Evolutionary conservation across 31 red algal genomes (phyloP), one percentile per base, ranked within the genome.

Genomic region (Bonnemaisonia californica): DNA sequence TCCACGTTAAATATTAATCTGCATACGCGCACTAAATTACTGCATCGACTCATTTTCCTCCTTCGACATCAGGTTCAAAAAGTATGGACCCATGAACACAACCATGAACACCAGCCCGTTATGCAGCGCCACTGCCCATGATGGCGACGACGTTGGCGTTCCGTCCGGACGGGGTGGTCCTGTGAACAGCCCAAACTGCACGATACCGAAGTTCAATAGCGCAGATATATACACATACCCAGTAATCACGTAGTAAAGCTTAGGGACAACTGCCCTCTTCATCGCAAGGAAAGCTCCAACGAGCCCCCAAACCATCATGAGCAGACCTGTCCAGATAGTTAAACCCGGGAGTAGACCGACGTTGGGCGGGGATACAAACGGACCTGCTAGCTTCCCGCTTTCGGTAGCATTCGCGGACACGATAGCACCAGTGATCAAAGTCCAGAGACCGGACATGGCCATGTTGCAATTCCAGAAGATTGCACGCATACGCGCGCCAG

Each of bases 391-490:
- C 19, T 32, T 35, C 29, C 31, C 31, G 0, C 40, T 39, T 1
- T 37, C 57, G 23, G n/a, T n/a, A n/a, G 21, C 24, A 1, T 58
- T 59, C 1, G 58, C 33, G 32, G 36, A 39, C 5, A 79, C 18
- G 30, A 79, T 21, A 18, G 39, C 57, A 2, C 76, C 76, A 4
- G 76, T 64, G 26, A 79, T 45, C 34, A 64, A 11, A n/a, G 76
- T 79, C 36, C 58, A 79, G 1, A 79, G 76, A 3, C 76, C 76
- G 21, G 58, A 51, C 3, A 79, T 26, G 16, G 24, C 76, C 56
- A 79, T 28, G 57, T 79, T 79, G 32, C 40, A 51, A 41, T 79
- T 79, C 76, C 76, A 79, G 62, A 79, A 79, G 4, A 79, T 33
- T 4, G 58, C 76, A 37, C 76, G 76, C 57, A 45, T 64, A 27